Conservation (phyloP, 371 early-diverging fungal species). For the Circinella umbellata region DNA sequence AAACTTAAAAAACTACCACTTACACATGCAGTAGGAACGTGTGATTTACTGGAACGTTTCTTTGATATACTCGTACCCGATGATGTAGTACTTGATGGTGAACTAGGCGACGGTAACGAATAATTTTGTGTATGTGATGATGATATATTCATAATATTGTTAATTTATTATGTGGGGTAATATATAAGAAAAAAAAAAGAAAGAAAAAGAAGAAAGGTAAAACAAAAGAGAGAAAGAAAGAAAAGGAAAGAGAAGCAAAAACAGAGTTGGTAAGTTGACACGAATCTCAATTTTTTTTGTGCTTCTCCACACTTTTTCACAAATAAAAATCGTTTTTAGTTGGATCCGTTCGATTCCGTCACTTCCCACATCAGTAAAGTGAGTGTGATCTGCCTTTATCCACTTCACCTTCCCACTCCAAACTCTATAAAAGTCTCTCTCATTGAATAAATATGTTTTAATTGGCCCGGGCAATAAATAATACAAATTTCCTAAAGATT, state of each 20-base stretch:
- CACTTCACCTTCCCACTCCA: neutral
- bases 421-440: neutral
- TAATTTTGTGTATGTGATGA: neutral
- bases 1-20: neutral
- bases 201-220: neutral
- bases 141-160: neutral
- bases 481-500: constrained; percentile 1
- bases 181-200: neutral
- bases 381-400: neutral
- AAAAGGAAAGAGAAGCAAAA: neutral
- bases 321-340: neutral
- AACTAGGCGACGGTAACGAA: constrained; percentile 17
- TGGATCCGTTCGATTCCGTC: neutral
- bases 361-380: constrained; percentile 3
- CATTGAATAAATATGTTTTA: neutral
- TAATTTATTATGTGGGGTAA: neutral
- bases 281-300: neutral
- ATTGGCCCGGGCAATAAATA: neutral
- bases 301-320: too few relatives aligned
- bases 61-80: neutral
- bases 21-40: constrained; percentile 38
- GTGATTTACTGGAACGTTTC: constrained; percentile 28
- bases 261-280: neutral
- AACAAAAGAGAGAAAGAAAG: neutral
- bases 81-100: constrained; percentile 16